These are phyloP conservation scores for Ophiognomonia clavigignenti-juglandacearum DNA, from an alignment of 2,329 filamentous ascomycete species.

Conservation along the genomic window DNA sequence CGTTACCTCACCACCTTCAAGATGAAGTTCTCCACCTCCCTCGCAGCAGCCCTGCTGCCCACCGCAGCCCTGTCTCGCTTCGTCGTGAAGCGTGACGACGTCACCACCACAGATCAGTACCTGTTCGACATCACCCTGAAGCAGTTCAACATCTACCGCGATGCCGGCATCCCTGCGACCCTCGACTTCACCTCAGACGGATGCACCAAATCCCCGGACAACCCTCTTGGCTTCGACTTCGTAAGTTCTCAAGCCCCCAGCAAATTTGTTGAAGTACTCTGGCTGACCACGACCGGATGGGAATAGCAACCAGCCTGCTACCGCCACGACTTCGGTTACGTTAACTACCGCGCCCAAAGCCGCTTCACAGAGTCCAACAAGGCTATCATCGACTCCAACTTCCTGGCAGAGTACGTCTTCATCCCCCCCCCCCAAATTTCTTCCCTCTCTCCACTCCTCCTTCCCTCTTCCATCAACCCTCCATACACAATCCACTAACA, in stretches of 20 bases:
- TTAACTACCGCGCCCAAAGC: conserved; percentile 4
- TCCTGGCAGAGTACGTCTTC: conserved; percentile 3
- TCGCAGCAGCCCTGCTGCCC: conserved; percentile 1
- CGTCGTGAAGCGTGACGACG: background rate
- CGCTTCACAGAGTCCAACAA: conserved; percentile 8
- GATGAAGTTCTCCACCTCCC: conserved; percentile 4
- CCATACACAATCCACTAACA: too few species aligned
- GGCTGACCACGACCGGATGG: background rate
- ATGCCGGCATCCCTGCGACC: background rate
- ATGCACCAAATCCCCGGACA: conserved; percentile 4
- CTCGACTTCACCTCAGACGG: conserved; percentile 6
- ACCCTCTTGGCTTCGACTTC: conserved; percentile 9
- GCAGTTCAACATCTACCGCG: conserved; percentile 1
- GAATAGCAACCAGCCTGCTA: conserved; percentile 5
- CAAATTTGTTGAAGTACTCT: too few species aligned
- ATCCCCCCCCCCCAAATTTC: background rate
- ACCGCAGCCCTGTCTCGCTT: background rate
- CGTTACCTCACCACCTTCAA: background rate
- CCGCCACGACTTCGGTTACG: conserved; percentile 11
- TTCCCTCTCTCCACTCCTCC: too few species aligned
- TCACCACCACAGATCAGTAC: background rate
- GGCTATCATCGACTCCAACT: conserved; percentile 8
- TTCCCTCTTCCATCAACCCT: too few species aligned
- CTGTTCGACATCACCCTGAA: background rate
- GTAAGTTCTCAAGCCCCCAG: background rate